Evolutionary conservation across 768 basidiomycete genomes (phyloP).

Genomic region (Trametes villosa): DNA sequence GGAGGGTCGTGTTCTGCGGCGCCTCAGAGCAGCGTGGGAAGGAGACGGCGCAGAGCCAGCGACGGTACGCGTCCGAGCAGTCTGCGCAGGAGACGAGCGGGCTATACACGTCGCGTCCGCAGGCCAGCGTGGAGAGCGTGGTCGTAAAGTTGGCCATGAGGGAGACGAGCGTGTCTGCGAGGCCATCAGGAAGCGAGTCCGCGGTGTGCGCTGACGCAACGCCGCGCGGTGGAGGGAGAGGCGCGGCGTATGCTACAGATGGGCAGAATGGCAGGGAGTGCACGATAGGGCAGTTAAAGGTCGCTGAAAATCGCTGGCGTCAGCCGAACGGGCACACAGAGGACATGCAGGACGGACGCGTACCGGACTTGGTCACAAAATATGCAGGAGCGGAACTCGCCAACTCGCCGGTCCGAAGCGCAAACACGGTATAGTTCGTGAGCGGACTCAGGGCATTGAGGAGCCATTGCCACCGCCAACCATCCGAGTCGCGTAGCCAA

Average conservation of each 20-base stretch:
- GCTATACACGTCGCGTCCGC: slow-evolving; percentile 81
- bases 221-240: slow-evolving; percentile 56
- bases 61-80: slow-evolving; percentile 72
- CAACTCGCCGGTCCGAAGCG: slow-evolving; percentile 52
- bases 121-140: slow-evolving; percentile 72
- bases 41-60: slow-evolving; percentile 76
- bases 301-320: slow-evolving; percentile 41
- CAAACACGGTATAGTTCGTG: slow-evolving; percentile 83
- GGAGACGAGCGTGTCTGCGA: slow-evolving; percentile 57
- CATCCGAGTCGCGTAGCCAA: slow-evolving; percentile 61
- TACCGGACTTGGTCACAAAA: slow-evolving; percentile 77
- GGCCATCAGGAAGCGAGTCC: slow-evolving; percentile 50
- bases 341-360: slow-evolving; percentile 29
- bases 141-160: slow-evolving; percentile 77
- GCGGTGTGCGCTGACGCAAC: slow-evolving; percentile 50
- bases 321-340: not conserved
- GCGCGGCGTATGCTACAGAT: slow-evolving; percentile 66
- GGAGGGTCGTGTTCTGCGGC: slow-evolving; percentile 29
- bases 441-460: slow-evolving; percentile 58
- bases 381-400: slow-evolving; percentile 70
- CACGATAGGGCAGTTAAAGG: slow-evolving; percentile 71
- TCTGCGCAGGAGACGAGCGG: slow-evolving; percentile 77
- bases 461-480: slow-evolving; percentile 74
- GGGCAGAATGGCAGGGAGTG: slow-evolving; percentile 80
- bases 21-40: slow-evolving; percentile 77